Evolutionary conservation across 305 asterid genomes (phyloP), one percentile per base, ranked within the genome.

Genomic region (Rubia balearica): DNA sequence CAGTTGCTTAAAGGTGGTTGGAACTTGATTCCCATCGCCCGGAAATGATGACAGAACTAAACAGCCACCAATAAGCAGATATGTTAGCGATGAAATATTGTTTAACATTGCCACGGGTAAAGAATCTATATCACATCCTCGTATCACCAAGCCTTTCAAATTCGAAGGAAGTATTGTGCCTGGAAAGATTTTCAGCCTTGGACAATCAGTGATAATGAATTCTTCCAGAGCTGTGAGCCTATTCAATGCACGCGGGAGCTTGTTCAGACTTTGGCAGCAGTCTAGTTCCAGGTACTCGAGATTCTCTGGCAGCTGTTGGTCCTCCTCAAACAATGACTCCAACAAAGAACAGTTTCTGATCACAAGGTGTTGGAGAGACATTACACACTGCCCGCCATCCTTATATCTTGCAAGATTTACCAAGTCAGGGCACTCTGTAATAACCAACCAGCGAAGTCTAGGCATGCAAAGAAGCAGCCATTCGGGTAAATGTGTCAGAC

Each of bases 1-100:
- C 72, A 85, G 80, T 41, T 80, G 84, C 76, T 85, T 83, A 75
- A 75, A 81, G 27, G 85, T 85, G 66, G 82, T 84, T 48, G 86
- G 84, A 46, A 74, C 64, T 33, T 62, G 71, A 66, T 62, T 68
- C 46, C 66, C 73, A 38, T 48, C 80, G 53, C 77, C 74, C 19
- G 82, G 74, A 63, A 82, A 82, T 33, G 83, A 82, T 71, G 75
- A 69, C 71, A 84, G 79, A 67, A 80, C 83, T 67, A 80, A 76
- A 75, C 85, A 84, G 30, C 84, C 84, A 40, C 73, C 65, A 68
- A 84, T 74, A 76, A 73, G 78, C 62, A 84, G 27, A 65, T 49
- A 80, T 16, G 79, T 73, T 7, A 82, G 86, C 69, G 82, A 76
- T 5, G 78, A 57, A 71, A 78, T 78, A 51, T 11, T 69, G 61